These are phyloP conservation scores for Croton setiger DNA, from an alignment of 441 rosid genomes.

Conservation along the genomic window DNA sequence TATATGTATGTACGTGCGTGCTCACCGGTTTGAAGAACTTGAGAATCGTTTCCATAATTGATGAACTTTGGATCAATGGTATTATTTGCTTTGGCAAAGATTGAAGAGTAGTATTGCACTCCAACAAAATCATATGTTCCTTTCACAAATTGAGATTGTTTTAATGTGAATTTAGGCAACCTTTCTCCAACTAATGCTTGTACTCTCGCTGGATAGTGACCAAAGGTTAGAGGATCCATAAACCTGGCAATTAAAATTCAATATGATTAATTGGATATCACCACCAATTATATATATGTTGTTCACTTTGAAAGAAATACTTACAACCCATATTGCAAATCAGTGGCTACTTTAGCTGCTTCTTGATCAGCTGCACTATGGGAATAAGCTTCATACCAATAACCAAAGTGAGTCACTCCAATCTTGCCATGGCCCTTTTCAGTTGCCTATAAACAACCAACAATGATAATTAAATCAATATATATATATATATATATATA, in stretches of 20 bases:
- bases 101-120: not conserved
- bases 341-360: slow-evolving; percentile 12
- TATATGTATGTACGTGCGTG: too few relatives aligned
- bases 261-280: too few relatives aligned
- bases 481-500: too few relatives aligned
- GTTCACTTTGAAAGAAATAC: not conserved
- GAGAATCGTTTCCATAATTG: too few relatives aligned
- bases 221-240: not conserved
- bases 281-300: too few relatives aligned
- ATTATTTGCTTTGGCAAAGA: not conserved
- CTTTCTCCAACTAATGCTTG: not conserved
- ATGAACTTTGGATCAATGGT: not conserved
- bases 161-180: not conserved
- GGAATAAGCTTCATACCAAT: slow-evolving; percentile 14
- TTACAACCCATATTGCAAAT: slow-evolving; percentile 21
- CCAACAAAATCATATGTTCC: slow-evolving; percentile 8
- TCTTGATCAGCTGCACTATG: not conserved
- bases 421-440: slow-evolving; percentile 17
- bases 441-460: not conserved
- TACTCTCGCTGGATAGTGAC: not conserved
- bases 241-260: not conserved
- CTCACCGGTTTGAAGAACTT: too few relatives aligned
- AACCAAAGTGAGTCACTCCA: not conserved
- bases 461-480: too few relatives aligned
- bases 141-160: not conserved